Conservation (phyloP, 257 asterid species). For the Przewalskia tangutica region DNA sequence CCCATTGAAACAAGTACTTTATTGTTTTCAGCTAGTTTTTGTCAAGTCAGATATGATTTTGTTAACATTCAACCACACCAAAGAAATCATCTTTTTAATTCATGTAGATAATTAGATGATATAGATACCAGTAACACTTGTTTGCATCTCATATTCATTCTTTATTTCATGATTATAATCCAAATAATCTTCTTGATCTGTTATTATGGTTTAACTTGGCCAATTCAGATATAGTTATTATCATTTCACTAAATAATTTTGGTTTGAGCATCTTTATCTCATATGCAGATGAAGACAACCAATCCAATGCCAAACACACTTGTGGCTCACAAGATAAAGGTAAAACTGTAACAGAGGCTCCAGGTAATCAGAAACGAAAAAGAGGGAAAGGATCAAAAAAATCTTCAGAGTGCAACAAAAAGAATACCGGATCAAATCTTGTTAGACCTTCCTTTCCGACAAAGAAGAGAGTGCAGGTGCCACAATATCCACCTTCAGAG, state of each 20-base stretch:
- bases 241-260: too few relatives aligned
- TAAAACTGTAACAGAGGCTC: slow-evolving; percentile 7
- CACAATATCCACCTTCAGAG: slow-evolving; percentile 34
- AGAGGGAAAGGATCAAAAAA: slow-evolving; percentile 28
- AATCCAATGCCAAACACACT: slow-evolving; percentile 9
- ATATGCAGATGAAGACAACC: slow-evolving; percentile 22
- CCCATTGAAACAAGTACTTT: neutral
- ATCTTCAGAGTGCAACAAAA: slow-evolving; percentile 14
- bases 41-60: neutral
- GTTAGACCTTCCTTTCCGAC: slow-evolving; percentile 65
- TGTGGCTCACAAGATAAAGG: slow-evolving; percentile 19
- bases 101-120: neutral
- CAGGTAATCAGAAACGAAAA: slow-evolving; percentile 19
- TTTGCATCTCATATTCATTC: neutral
- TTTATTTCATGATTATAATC: neutral
- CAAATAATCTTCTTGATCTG: neutral
- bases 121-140: neutral
- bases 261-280: neutral
- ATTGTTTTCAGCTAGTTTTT: neutral
- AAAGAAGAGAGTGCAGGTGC: slow-evolving; percentile 82
- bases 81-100: neutral
- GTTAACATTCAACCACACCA: neutral
- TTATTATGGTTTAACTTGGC: too few relatives aligned
- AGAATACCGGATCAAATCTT: slow-evolving; percentile 16
- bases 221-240: too few relatives aligned